Percentiles rank a stretch among this genome's conserved stretches.
Conservation (phyloP, 257 asterid genomes). For the Solanum etuberosum region DNA sequence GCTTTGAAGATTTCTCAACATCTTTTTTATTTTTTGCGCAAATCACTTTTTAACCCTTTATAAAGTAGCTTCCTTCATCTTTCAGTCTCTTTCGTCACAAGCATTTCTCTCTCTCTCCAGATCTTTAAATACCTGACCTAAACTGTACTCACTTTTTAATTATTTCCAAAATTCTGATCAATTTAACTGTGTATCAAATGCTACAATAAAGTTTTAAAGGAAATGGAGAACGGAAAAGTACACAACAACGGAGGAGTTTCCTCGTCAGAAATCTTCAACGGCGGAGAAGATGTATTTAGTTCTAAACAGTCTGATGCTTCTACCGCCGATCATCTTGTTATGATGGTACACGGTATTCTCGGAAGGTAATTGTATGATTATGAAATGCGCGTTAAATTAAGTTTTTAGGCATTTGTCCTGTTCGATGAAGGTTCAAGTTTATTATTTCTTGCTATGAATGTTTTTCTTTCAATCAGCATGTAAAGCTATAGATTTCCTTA, state of each 20-base stretch:
- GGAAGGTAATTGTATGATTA: constrained; percentile 52
- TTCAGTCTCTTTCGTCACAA: not conserved
- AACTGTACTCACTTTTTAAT: not conserved
- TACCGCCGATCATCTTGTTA: constrained; percentile 87
- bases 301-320: constrained; percentile 43
- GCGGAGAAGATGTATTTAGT: constrained; percentile 67
- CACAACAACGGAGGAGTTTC: constrained; percentile 29
- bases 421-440: not conserved
- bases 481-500: not conserved
- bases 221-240: constrained; percentile 31
- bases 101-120: not conserved
- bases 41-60: not conserved
- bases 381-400: not conserved
- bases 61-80: not conserved
- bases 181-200: not conserved
- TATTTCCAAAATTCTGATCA: not conserved
- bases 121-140: not conserved
- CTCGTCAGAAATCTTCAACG: constrained; percentile 46
- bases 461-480: not conserved
- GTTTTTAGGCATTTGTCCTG: not conserved
- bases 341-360: constrained; percentile 95
- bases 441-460: not conserved
- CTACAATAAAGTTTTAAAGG: not conserved
- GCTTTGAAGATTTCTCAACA: not conserved
- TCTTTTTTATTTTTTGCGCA: not conserved